Base-by-base conservation (phyloP, 345 rosid genomes). In the Ceriops zippeliana region DNA sequence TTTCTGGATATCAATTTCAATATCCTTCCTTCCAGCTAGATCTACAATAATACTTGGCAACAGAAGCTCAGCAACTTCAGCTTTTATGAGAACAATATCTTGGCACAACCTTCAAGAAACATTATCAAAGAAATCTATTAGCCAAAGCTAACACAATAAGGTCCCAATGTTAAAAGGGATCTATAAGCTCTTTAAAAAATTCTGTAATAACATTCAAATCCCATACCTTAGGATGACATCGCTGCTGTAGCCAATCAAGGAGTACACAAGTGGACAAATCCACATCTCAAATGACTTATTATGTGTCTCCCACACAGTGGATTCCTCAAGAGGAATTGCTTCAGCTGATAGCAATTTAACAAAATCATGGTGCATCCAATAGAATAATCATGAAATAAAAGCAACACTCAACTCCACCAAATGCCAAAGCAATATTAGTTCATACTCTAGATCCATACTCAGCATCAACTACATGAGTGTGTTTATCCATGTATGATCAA, bases 61-160 rank as follows among this genome's bases (percentile, higher is more conserved):
- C 46, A 91, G 79, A 76, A 93, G 91, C 90, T 91, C 97, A 63
- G 97, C 89, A 57, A 84, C 89, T 83, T 93, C 97, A 59, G 95
- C 83, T 80, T 93, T 93, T 73, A 86, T 74, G 76, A 85, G 65
- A 70, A 85, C 90, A 70, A 93, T 82, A 75, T 88, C 90, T 81
- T 89, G 98, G 73, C 91, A 93, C 78, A 93, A 83, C 83, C 98
- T 93, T 85, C 58, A 73, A 74, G 65, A 30, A 67, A 56, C 62
- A 66, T 37, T 42, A 30, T 28, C 28, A 76, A 70, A 38, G 70
- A 62, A 59, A 67, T 69, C 27, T 31, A 13, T 42, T 13, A 15
- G 49, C 17, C 5, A 42, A 56, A 70, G 67, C 58, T 69, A 58
- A 46, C 51, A 42, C 42, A 47, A 52, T 24, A n/a, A 30, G 64